Percentiles rank a stretch among this genome's conserved stretches.
These are phyloP conservation scores for Pythium insidiosum DNA, from an alignment of 352 stramenopile species.

Conservation along the genomic window DNA sequence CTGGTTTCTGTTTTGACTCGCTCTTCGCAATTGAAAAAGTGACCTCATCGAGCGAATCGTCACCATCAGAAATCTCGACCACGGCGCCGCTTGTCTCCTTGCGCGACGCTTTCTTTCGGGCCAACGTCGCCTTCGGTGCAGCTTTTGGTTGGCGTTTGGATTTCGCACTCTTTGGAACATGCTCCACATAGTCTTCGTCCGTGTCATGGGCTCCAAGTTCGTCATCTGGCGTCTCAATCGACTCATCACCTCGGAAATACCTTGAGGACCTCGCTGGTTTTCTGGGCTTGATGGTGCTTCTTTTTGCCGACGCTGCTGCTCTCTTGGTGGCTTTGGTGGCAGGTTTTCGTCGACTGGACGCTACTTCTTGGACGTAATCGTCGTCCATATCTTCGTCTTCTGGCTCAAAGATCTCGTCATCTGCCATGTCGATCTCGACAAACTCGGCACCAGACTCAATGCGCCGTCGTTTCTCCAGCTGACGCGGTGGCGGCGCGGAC, in stretches of 20 bases:
- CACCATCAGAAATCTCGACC: conserved; percentile 1
- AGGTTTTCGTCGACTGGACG: background rate
- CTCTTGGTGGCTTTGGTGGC: too few species aligned
- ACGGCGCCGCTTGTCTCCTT: conserved; percentile 2
- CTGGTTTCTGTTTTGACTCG: too few species aligned
- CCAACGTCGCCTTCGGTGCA: background rate
- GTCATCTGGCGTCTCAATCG: background rate
- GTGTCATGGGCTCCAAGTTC: background rate
- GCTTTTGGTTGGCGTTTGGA: conserved; percentile 8
- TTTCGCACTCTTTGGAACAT: conserved; percentile 1
- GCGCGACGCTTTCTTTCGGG: conserved; percentile 11
- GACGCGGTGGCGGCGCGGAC: background rate
- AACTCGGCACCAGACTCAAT: too few species aligned
- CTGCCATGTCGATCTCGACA: too few species aligned
- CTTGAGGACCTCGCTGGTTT: too few species aligned
- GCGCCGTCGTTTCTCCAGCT: conserved; percentile 1
- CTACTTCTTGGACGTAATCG: background rate
- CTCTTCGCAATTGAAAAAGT: too few species aligned
- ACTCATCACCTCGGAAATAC: too few species aligned
- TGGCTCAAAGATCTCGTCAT: too few species aligned
- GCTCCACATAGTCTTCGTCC: background rate
- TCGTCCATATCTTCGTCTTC: background rate
- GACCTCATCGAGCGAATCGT: too few species aligned
- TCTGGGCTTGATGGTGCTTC: too few species aligned
- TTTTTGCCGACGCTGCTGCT: too few species aligned